These are phyloP conservation scores for Gyromitra esculenta DNA, from an alignment of 2,329 filamentous ascomycete species.

Conservation along the genomic window DNA sequence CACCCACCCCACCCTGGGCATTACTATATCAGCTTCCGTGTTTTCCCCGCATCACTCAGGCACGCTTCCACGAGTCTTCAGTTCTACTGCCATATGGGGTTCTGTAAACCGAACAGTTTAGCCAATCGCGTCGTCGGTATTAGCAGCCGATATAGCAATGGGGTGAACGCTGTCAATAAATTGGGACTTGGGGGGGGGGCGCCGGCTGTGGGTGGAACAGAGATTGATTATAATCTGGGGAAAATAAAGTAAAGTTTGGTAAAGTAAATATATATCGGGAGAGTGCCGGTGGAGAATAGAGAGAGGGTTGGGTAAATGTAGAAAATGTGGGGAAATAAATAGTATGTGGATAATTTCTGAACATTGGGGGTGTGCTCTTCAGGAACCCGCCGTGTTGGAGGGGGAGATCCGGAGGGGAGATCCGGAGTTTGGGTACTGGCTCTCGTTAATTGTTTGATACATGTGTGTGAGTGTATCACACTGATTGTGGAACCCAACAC, in stretches of 20 bases:
- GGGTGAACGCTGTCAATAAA: neutral
- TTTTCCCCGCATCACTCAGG: neutral
- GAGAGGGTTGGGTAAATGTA: neutral
- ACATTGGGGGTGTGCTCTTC: neutral
- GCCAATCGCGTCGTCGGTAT: conserved; percentile 31
- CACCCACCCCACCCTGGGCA: neutral
- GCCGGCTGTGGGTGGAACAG: neutral
- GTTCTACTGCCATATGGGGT: neutral
- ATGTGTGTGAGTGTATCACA: neutral
- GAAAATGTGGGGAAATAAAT: neutral
- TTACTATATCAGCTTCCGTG: conserved; percentile 7
- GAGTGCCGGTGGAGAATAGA: neutral
- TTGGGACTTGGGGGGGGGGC: neutral
- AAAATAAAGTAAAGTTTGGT: neutral
- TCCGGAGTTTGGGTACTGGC: neutral
- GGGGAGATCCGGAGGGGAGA: neutral
- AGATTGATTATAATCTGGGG: neutral
- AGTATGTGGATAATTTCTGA: neutral
- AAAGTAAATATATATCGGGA: neutral
- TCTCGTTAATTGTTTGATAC: neutral
- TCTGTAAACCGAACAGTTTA: neutral
- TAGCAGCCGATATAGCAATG: neutral
- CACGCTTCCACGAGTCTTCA: neutral
- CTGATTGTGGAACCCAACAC: neutral
- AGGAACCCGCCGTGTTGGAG: neutral